Evolutionary conservation across 192 early-diverging fungal species (phyloP), one percentile per base, ranked within the genome.

Genomic region (Coemansia sp.): DNA sequence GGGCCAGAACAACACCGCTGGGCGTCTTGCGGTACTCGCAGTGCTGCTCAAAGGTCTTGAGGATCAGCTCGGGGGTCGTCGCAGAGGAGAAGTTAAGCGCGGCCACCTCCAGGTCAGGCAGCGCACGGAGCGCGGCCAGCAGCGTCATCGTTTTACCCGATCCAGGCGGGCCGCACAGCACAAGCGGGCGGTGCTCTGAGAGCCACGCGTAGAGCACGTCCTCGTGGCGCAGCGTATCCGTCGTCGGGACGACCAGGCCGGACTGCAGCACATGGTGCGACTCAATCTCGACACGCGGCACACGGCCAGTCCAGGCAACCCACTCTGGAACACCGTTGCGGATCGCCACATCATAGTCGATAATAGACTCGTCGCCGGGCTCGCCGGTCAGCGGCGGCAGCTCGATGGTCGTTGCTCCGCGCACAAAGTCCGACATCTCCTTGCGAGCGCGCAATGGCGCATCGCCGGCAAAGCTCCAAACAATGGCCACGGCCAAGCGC

Each of bases 81-180:
- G 94, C 97, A 63, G 92, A 92, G 17, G 96, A 98, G 64, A 99
- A 99, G 67, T 99, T 99, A 43, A 99, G 89, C 57, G 90, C 93
- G 2, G 92, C 92, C 2, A 99, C 95, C 64, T 99, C 94, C 81
- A 96, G 87, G 47, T 95, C 92, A 5, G 92, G 85, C 26, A 97
- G 67, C 55, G 90, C 93, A 18, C 98, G 89, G 42, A 99, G 77
- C 2, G 94, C 94, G 47, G 92, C 86, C 67, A 98, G 90, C 28
- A 99, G 67, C 3, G 98, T 98, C 98, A 98, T 99, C 28, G 95
- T 99, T 79, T 99, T 98, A 61, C 95, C 96, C 20, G 92, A 94
- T 24, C 98, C 98, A 6, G 98, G 98, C 51, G 98, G 96, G 38
- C 98, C 98, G 67, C 98, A 99, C 24, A 99, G 79, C 28, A 99